Evolutionary conservation across 768 basidiomycete species (phyloP).

Genomic region (Mrakia hoshinonis): DNA sequence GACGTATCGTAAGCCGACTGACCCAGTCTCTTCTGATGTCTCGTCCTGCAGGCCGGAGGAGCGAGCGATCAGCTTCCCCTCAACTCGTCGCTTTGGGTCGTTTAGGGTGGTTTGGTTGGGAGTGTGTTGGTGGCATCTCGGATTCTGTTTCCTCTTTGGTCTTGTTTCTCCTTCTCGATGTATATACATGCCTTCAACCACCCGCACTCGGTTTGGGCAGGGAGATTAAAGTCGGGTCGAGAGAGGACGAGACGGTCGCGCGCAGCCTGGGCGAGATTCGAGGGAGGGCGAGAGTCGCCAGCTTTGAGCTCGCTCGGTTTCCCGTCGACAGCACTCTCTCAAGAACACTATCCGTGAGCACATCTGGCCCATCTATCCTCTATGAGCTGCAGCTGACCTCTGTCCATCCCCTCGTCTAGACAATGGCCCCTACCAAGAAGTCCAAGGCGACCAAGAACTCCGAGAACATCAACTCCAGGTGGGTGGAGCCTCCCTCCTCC

Average conservation of each 20-base stretch:
- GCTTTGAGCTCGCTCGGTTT: too few species aligned
- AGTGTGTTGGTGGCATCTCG: not conserved
- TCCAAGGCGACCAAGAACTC: conserved; percentile 86
- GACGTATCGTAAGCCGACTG: too few species aligned
- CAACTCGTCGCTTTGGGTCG: conserved; percentile 9
- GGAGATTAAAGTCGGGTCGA: too few species aligned
- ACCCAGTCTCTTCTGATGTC: not conserved
- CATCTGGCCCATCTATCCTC: not conserved
- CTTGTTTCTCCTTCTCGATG: not conserved
- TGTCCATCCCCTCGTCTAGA: not conserved
- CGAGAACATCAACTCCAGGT: conserved; percentile 73
- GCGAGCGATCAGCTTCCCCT: not conserved
- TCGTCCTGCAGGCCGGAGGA: not conserved
- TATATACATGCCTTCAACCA: too few species aligned
- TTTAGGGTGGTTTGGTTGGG: not conserved
- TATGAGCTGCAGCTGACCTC: not conserved
- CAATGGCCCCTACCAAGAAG: conserved; percentile 46
- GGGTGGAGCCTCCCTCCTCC: conserved; percentile 51
- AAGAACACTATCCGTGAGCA: conserved; percentile 3
- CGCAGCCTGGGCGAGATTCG: too few species aligned
- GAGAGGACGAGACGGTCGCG: too few species aligned
- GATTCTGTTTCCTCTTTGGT: not conserved
- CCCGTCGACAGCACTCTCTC: not conserved
- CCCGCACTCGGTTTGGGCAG: too few species aligned
- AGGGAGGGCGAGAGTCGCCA: too few species aligned